Evolutionary conservation across 192 early-diverging fungal species (phyloP).

Genomic region (Linnemannia elongata): DNA sequence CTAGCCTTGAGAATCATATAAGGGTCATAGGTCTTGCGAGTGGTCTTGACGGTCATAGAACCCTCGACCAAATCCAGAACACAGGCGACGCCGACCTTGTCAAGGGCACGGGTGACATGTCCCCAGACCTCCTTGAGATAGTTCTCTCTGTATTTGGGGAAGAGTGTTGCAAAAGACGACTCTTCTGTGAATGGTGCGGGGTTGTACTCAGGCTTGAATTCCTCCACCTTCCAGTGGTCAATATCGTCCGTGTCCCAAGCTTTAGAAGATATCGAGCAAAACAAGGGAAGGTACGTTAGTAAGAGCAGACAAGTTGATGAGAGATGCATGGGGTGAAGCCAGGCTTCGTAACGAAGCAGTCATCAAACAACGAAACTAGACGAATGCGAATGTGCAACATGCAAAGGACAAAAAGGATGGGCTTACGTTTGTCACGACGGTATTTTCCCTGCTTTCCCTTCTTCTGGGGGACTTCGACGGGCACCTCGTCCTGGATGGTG

Average conservation of each 20-base stretch:
- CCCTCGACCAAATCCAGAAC: slow-evolving; percentile 96
- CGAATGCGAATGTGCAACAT: not conserved
- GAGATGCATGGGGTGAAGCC: not conserved
- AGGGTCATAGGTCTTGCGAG: slow-evolving; percentile 95
- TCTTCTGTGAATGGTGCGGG: slow-evolving; percentile 87
- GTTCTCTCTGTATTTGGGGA: slow-evolving; percentile 98
- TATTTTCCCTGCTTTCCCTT: slow-evolving; percentile 65
- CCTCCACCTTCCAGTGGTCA: slow-evolving; percentile 94
- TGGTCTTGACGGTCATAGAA: slow-evolving; percentile 98
- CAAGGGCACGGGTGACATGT: slow-evolving; percentile 84
- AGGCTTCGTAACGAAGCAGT: not conserved
- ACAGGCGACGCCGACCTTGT: slow-evolving; percentile 87
- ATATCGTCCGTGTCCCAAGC: slow-evolving; percentile 95
- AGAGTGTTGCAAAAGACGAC: slow-evolving; percentile 96
- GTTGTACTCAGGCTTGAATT: slow-evolving; percentile 84
- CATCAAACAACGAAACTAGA: not conserved
- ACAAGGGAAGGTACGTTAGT: not conserved
- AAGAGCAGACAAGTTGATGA: not conserved
- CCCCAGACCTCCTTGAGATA: slow-evolving; percentile 95
- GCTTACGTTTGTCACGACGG: slow-evolving; percentile 66
- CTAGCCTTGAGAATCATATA: slow-evolving; percentile 95
- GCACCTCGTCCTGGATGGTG: slow-evolving; percentile 32
- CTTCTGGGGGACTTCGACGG: slow-evolving; percentile 40
- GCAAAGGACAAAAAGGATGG: not conserved
- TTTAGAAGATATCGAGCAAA: slow-evolving; percentile 15